Conservation (phyloP, 805 yeast species). For the Cyberlindnera maritima region DNA sequence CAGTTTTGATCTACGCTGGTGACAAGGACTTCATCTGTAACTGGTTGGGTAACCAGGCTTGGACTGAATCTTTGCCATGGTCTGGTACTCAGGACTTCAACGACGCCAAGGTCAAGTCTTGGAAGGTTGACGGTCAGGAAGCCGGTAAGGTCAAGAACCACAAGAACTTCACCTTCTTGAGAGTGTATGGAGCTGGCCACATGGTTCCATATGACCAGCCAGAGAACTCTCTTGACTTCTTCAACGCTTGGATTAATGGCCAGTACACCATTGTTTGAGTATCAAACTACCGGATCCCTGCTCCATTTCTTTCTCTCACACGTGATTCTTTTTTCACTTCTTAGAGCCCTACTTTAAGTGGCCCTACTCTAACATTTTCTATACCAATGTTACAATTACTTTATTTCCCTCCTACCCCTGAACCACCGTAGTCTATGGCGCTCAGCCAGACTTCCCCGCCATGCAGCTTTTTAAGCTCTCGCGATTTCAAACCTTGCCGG, state of each 20-base stretch:
- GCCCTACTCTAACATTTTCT: too few relatives aligned
- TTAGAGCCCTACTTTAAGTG: too few relatives aligned
- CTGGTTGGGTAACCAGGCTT: constrained; percentile 91
- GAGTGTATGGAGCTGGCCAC: constrained; percentile 90
- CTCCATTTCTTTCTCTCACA: too few relatives aligned
- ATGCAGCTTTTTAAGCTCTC: too few relatives aligned
- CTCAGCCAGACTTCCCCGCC: too few relatives aligned
- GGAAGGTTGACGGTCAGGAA: constrained; percentile 46
- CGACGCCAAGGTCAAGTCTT: constrained; percentile 40
- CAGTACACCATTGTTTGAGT: constrained; percentile 38
- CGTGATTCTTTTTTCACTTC: too few relatives aligned
- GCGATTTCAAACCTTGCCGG: too few relatives aligned
- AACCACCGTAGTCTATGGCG: too few relatives aligned
- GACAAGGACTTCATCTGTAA: constrained; percentile 96
- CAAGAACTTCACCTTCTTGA: constrained; percentile 72
- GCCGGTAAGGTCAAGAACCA: constrained; percentile 71
- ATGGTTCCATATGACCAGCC: constrained; percentile 96
- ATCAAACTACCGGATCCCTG: too few relatives aligned
- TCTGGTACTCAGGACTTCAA: constrained; percentile 52
- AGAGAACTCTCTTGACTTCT: constrained; percentile 69
- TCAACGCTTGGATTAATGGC: constrained; percentile 81
- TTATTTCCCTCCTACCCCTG: too few relatives aligned
- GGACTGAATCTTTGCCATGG: constrained; percentile 79
- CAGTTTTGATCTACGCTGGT: constrained; percentile 90
- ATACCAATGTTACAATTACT: too few relatives aligned